Evolutionary conservation across 345 rosid genomes (phyloP).

Genomic region (Lepidium didymum): DNA sequence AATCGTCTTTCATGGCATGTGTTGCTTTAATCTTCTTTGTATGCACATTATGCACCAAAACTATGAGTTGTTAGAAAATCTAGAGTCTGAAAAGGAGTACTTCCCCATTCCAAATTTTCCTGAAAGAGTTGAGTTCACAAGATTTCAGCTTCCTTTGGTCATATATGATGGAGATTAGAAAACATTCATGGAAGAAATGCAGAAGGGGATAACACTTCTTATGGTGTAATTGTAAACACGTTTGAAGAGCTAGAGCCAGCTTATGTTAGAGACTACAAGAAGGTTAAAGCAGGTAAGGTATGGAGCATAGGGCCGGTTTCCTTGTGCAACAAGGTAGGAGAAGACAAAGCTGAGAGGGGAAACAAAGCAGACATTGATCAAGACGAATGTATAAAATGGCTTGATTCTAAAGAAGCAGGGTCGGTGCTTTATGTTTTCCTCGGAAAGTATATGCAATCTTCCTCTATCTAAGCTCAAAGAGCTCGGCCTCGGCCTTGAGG

Average conservation of each 20-base stretch:
- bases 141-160: conserved; percentile 25
- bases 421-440: conserved; percentile 46
- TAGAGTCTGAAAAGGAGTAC: conserved; percentile 21
- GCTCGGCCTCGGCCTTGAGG: conserved; percentile 12
- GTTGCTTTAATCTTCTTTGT: conserved; percentile 43
- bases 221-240: conserved; percentile 34
- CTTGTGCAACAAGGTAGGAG: conserved; percentile 15
- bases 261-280: conserved; percentile 26
- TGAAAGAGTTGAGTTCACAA: conserved; percentile 35
- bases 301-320: conserved; percentile 46
- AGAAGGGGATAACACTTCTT: conserved; percentile 19
- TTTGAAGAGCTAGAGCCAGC: conserved; percentile 36
- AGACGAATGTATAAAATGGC: conserved; percentile 32
- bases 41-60: conserved; percentile 5
- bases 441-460: conserved; percentile 30
- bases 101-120: conserved; percentile 39
- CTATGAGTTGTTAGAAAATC: conserved; percentile 2
- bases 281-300: conserved; percentile 12
- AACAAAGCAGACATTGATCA: conserved; percentile 18
- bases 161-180: not conserved
- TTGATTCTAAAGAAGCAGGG: conserved; percentile 16
- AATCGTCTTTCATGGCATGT: conserved; percentile 47
- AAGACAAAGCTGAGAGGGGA: conserved; percentile 38
- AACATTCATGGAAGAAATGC: not conserved
- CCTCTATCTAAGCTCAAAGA: conserved; percentile 8